Conservation (phyloP, 73 alveolate genomes). For the Tetrahymena thermophila region DNA sequence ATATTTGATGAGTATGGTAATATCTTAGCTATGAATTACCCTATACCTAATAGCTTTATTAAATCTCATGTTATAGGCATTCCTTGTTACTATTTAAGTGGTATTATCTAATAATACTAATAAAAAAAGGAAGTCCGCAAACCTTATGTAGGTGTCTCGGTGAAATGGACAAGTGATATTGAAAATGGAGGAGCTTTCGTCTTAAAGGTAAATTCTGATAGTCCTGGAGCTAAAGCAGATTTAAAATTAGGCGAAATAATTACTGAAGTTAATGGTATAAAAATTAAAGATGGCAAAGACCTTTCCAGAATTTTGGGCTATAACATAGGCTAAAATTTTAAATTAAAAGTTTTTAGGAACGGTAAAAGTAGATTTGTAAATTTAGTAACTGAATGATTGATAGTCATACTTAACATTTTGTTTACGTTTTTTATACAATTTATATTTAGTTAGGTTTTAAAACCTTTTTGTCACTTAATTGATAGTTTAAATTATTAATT, state of each 20-base stretch:
- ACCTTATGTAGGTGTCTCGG: background rate
- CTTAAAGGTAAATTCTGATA: constrained; percentile 29
- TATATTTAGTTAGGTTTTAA: too few relatives aligned
- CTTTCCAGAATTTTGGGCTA: constrained; percentile 17
- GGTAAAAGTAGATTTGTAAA: background rate
- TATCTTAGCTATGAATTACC: background rate
- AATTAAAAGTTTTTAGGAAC: background rate
- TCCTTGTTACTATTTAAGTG: background rate
- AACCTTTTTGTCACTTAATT: too few relatives aligned
- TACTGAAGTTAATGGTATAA: constrained; percentile 13
- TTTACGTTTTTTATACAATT: too few relatives aligned
- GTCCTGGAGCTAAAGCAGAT: constrained; percentile 42
- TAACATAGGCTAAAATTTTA: background rate
- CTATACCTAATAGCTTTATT: background rate
- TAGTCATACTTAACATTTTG: background rate
- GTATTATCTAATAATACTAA: background rate
- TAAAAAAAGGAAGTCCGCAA: background rate
- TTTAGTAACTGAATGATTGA: background rate
- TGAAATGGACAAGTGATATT: background rate
- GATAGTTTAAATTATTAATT: too few relatives aligned
- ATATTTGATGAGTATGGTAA: background rate
- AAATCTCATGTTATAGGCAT: background rate
- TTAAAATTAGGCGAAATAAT: constrained; percentile 36
- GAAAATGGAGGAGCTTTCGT: constrained; percentile 43
- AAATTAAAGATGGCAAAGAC: constrained; percentile 22